Percentiles rank a stretch among this genome's conserved stretches.
Conservation (phyloP, 805 yeast species). For the Lipomyces yamadae region DNA sequence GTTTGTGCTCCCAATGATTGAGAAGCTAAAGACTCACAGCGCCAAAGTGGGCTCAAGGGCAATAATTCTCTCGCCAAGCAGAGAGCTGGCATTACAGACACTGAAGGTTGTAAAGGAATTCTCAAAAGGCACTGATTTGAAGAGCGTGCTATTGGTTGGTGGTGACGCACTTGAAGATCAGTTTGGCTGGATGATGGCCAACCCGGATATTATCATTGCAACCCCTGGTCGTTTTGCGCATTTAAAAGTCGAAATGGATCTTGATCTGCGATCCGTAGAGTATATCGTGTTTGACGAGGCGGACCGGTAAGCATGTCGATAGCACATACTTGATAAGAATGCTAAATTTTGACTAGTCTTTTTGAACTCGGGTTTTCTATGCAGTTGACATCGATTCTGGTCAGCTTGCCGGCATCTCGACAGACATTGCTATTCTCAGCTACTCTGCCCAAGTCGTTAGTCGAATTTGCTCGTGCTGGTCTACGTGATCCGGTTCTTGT, state of each 20-base stretch:
- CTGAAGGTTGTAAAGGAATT: slow-evolving; percentile 87
- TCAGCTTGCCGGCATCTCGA: slow-evolving; percentile 77
- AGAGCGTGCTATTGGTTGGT: slow-evolving; percentile 84
- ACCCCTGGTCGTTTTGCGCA: slow-evolving; percentile 98
- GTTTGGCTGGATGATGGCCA: slow-evolving; percentile 86
- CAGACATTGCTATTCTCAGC: slow-evolving; percentile 94
- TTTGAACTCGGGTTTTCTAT: slow-evolving; percentile 97
- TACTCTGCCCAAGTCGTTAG: slow-evolving; percentile 87
- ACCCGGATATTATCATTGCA: slow-evolving; percentile 94
- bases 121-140: slow-evolving; percentile 77
- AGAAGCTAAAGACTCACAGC: slow-evolving; percentile 78
- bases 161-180: slow-evolving; percentile 99
- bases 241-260: slow-evolving; percentile 91
- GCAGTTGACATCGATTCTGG: slow-evolving; percentile 86
- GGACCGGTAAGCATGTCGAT: slow-evolving; percentile 58
- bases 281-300: slow-evolving; percentile 97
- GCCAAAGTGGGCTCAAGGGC: slow-evolving; percentile 87
- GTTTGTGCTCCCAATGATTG: slow-evolving; percentile 86
- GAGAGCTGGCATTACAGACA: slow-evolving; percentile 96
- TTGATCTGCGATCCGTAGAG: slow-evolving; percentile 81
- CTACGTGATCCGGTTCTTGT: slow-evolving; percentile 89
- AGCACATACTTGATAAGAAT: background rate
- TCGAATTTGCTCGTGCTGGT: slow-evolving; percentile 98
- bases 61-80: slow-evolving; percentile 85
- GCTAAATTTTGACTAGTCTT: slow-evolving; percentile 44